Conservation (phyloP, 2,329 filamentous ascomycete species). For the Scytalidium lignicola region DNA sequence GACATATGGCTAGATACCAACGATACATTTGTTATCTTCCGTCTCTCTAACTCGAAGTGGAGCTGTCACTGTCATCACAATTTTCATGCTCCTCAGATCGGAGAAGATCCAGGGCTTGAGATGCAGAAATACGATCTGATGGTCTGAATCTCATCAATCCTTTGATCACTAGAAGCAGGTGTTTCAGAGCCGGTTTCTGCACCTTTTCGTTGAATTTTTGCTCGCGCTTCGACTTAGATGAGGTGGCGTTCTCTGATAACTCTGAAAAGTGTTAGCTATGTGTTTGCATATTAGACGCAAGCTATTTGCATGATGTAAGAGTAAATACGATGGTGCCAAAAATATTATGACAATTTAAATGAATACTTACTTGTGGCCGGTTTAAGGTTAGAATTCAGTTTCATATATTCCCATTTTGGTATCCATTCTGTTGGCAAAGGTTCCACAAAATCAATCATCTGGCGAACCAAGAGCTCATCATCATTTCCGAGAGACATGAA, state of each 20-base stretch:
- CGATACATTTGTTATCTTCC: too few species aligned
- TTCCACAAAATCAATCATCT: constrained; percentile 13
- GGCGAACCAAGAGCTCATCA: constrained; percentile 2
- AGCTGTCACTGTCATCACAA: too few species aligned
- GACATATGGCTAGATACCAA: too few species aligned
- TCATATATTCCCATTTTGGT: constrained; percentile 4
- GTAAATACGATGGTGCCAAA: too few species aligned
- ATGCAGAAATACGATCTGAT: constrained; percentile 1
- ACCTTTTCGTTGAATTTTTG: constrained; percentile 2
- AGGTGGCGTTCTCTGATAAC: too few species aligned
- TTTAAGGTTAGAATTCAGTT: not conserved
- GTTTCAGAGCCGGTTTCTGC: not conserved
- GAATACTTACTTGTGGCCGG: too few species aligned
- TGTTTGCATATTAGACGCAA: too few species aligned
- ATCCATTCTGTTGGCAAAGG: constrained; percentile 12
- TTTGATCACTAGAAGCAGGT: constrained; percentile 2
- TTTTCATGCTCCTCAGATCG: too few species aligned
- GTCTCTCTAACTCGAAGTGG: too few species aligned
- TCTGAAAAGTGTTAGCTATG: too few species aligned
- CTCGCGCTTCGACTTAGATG: constrained; percentile 5
- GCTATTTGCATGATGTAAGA: too few species aligned
- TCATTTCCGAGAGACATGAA: constrained; percentile 4
- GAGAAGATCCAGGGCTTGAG: not conserved
- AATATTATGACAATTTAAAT: too few species aligned
- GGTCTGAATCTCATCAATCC: constrained; percentile 1